Percentiles rank a stretch among this genome's conserved stretches.
Evolutionary conservation across 129 eudicot species (phyloP).

Genomic region (Tanacetum coccineum): DNA sequence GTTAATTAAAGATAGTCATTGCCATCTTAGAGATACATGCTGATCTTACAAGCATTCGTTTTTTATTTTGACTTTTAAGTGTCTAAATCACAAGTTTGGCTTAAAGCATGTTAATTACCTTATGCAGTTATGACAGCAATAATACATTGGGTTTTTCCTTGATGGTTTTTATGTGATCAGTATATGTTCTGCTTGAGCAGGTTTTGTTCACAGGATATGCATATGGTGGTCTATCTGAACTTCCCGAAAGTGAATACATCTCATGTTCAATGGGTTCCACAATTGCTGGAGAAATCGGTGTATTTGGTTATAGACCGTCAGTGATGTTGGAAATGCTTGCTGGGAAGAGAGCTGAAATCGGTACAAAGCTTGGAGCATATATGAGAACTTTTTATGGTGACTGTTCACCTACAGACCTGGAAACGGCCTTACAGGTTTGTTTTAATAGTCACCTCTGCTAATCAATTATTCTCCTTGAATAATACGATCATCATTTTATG

Average conservation of each 20-base stretch:
- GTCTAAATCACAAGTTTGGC: too few species aligned
- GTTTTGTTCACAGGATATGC: slow-evolving; percentile 86
- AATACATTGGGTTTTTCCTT: neutral
- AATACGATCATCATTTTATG: slow-evolving; percentile 11
- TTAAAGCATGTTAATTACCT: too few species aligned
- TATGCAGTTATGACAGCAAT: too few species aligned
- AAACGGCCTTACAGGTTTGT: slow-evolving; percentile 90
- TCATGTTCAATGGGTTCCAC: slow-evolving; percentile 96
- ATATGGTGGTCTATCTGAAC: slow-evolving; percentile 95
- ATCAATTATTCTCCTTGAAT: slow-evolving; percentile 6
- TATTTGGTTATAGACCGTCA: slow-evolving; percentile 86
- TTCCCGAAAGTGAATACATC: slow-evolving; percentile 75
- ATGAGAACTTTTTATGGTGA: slow-evolving; percentile 92
- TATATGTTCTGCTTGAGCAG: slow-evolving; percentile 36
- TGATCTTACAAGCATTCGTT: too few species aligned
- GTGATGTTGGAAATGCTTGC: slow-evolving; percentile 93
- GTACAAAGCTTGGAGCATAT: slow-evolving; percentile 90
- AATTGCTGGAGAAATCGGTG: slow-evolving; percentile 93
- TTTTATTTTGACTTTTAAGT: too few species aligned
- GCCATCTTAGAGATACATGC: too few species aligned
- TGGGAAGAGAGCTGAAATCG: slow-evolving; percentile 94
- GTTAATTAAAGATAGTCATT: too few species aligned
- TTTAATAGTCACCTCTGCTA: slow-evolving; percentile 3
- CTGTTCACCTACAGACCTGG: slow-evolving; percentile 94
- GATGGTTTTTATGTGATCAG: slow-evolving; percentile 22